Conservation (phyloP, 1,284 basidiomycete genomes). For the Athelia psychrophila region DNA sequence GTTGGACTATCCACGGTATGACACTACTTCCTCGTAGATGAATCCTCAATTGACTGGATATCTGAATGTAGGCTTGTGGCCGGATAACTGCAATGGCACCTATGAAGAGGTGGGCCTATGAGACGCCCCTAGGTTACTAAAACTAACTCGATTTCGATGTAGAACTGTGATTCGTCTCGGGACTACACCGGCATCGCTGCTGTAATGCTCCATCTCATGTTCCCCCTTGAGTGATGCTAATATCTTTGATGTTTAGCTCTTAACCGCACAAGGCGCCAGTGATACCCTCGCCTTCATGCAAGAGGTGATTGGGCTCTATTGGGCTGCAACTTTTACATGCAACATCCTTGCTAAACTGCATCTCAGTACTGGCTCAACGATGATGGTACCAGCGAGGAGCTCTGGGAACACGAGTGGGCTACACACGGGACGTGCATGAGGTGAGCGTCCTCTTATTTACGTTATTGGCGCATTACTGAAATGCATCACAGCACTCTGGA, state of each 20-base stretch:
- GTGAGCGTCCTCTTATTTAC: slow-evolving; percentile 22
- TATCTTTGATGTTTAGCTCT: slow-evolving; percentile 39
- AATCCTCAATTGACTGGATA: slow-evolving; percentile 4
- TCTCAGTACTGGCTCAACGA: slow-evolving; percentile 1
- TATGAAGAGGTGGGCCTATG: background rate
- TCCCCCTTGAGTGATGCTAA: background rate
- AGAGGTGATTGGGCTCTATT: slow-evolving; percentile 29
- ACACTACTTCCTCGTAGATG: slow-evolving; percentile 1
- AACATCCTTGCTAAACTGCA: background rate
- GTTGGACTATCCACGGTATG: slow-evolving; percentile 77
- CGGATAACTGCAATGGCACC: slow-evolving; percentile 46
- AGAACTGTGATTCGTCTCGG: slow-evolving; percentile 65
- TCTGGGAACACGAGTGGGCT: slow-evolving; percentile 61
- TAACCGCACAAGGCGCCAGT: slow-evolving; percentile 55
- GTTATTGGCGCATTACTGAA: slow-evolving; percentile 5
- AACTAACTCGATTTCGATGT: slow-evolving; percentile 41
- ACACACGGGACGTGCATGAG: slow-evolving; percentile 77
- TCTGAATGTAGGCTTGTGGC: slow-evolving; percentile 61
- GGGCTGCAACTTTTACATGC: background rate
- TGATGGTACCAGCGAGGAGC: slow-evolving; percentile 4
- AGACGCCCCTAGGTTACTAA: too few species aligned
- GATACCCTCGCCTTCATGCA: slow-evolving; percentile 70
- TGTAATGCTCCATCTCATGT: slow-evolving; percentile 25
- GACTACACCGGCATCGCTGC: slow-evolving; percentile 54
- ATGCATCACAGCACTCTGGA: slow-evolving; percentile 50